Conservation (phyloP, 495 filamentous ascomycete species). For the Neurospora sp. region DNA sequence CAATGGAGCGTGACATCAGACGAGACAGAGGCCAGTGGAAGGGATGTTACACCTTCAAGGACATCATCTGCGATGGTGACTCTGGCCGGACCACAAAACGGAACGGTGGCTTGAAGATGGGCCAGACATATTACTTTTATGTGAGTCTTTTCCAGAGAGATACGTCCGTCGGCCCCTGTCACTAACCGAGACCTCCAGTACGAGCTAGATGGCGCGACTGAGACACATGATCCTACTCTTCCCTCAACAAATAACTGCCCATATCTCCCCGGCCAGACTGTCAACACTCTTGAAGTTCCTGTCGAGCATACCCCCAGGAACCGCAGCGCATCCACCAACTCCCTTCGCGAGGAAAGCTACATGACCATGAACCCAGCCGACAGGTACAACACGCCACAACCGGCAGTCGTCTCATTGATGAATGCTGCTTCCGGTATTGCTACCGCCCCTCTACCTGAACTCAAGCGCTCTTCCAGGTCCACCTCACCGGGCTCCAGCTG, state of each 20-base stretch:
- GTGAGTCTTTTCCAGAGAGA: conserved; percentile 38
- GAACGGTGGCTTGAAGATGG: conserved; percentile 78
- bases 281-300: conserved; percentile 76
- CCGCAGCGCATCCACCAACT: conserved; percentile 42
- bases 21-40: conserved; percentile 65
- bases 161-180: conserved; percentile 2
- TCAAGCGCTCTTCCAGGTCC: conserved; percentile 36
- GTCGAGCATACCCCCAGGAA: conserved; percentile 47
- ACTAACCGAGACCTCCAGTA: conserved; percentile 46
- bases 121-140: conserved; percentile 90
- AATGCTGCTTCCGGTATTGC: conserved; percentile 35
- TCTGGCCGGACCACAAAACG: conserved; percentile 44
- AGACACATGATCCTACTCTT: conserved; percentile 59
- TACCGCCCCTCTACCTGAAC: conserved; percentile 42
- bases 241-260: conserved; percentile 73
- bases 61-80: conserved; percentile 76
- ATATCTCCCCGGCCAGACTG: conserved; percentile 71
- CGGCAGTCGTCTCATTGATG: conserved; percentile 39
- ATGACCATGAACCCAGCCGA: conserved; percentile 71
- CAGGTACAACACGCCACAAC: conserved; percentile 60
- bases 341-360: conserved; percentile 38
- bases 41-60: conserved; percentile 73
- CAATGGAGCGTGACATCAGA: conserved; percentile 65
- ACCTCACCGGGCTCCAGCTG: conserved; percentile 36
- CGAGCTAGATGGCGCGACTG: conserved; percentile 61